A percentile compares a stretch with the other conserved stretches of the same genome.
Evolutionary conservation across 257 asterid genomes (phyloP).

Genomic region (Solanum sejunctum): DNA sequence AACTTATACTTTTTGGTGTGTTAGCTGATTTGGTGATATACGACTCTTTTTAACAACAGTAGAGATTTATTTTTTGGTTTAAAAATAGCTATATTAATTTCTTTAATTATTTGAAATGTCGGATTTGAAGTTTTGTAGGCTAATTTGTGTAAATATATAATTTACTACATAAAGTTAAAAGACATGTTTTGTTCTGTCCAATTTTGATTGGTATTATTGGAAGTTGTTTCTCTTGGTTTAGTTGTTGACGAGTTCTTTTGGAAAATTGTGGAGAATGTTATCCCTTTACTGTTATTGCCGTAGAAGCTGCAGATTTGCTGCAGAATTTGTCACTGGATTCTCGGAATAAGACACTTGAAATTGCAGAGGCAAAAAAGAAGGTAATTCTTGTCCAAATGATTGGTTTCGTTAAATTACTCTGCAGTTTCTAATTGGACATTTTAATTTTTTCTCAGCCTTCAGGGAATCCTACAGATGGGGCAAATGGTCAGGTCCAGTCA

Average conservation of each 20-base stretch:
- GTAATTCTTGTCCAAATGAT: neutral
- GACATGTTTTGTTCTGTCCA: neutral
- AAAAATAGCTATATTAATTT: neutral
- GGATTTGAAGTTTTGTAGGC: neutral
- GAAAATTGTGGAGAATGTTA: neutral
- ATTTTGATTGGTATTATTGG: neutral
- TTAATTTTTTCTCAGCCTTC: conserved; percentile 15
- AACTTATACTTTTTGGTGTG: neutral
- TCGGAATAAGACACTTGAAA: conserved; percentile 29
- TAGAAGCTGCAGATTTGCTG: conserved; percentile 52
- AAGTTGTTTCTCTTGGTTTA: neutral
- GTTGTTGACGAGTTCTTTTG: neutral
- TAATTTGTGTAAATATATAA: neutral
- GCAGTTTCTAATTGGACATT: neutral
- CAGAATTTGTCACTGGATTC: conserved; percentile 55
- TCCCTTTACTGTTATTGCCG: conserved; percentile 30
- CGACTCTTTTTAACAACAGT: neutral
- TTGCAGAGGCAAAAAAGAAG: conserved; percentile 36
- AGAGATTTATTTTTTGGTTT: neutral
- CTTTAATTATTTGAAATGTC: neutral
- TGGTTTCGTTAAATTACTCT: neutral
- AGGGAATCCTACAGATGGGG: conserved; percentile 13
- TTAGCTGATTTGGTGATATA: neutral
- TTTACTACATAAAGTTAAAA: neutral
- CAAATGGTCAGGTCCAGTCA: conserved; percentile 21